Evolutionary conservation across 495 filamentous ascomycete species (phyloP).

Genomic region (Aspergillus egyptiacus): DNA sequence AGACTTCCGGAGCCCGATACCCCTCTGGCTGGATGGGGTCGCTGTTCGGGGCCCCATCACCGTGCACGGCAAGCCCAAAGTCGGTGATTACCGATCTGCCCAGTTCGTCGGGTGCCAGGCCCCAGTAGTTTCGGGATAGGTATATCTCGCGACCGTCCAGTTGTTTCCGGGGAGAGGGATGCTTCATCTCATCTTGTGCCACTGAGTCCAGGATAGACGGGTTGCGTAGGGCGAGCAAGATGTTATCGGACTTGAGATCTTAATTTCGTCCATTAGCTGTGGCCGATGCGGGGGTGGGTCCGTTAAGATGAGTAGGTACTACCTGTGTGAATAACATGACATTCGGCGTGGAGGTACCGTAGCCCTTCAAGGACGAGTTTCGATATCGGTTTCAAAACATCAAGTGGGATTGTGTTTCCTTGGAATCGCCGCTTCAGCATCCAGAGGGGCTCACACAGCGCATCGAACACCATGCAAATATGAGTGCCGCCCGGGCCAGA

Average conservation of each 20-base stretch:
- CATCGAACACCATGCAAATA: slow-evolving; percentile 27
- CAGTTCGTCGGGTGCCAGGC: slow-evolving; percentile 6
- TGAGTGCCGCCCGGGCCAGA: slow-evolving; percentile 22
- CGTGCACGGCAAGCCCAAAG: slow-evolving; percentile 33
- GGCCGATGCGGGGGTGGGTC: slow-evolving; percentile 11
- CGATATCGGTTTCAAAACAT: slow-evolving; percentile 25
- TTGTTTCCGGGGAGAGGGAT: slow-evolving; percentile 29
- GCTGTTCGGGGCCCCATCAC: slow-evolving; percentile 18
- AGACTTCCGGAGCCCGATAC: slow-evolving; percentile 36
- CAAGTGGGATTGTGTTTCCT: slow-evolving; percentile 18
- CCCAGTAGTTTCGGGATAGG: slow-evolving; percentile 28
- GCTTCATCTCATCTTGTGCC: slow-evolving; percentile 23
- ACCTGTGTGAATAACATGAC: slow-evolving; percentile 37
- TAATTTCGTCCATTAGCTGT: slow-evolving; percentile 13
- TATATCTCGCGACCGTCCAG: slow-evolving; percentile 29
- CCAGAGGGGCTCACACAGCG: slow-evolving; percentile 28
- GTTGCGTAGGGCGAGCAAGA: slow-evolving; percentile 33
- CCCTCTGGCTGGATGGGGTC: slow-evolving; percentile 31
- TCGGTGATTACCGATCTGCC: slow-evolving; percentile 31
- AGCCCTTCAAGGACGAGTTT: slow-evolving; percentile 31
- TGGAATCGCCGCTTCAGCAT: slow-evolving; percentile 24
- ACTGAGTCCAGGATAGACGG: slow-evolving; percentile 26
- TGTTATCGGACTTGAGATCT: slow-evolving; percentile 43
- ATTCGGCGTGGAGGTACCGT: slow-evolving; percentile 35
- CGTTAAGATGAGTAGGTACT: slow-evolving; percentile 5